Conservation (phyloP, 345 rosid species). For the Clausena lansium region DNA sequence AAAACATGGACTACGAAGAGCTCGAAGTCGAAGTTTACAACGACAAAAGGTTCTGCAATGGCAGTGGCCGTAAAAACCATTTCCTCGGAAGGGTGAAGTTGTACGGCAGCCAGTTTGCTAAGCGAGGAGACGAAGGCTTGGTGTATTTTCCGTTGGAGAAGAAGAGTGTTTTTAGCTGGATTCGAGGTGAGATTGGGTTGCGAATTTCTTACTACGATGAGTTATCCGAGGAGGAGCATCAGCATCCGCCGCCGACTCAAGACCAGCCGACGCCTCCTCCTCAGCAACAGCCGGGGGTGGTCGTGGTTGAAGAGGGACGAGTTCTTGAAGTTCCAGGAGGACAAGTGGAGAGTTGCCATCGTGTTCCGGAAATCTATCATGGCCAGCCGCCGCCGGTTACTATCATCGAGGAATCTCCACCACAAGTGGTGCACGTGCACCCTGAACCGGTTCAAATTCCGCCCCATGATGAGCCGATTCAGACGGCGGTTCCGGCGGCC, state of each 20-base stretch:
- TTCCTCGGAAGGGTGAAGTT: slow-evolving; percentile 88
- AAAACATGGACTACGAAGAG: slow-evolving; percentile 72
- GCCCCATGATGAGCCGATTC: slow-evolving; percentile 15
- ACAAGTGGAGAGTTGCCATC: slow-evolving; percentile 29
- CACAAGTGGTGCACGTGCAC: slow-evolving; percentile 31
- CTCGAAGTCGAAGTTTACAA: slow-evolving; percentile 78
- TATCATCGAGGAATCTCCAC: slow-evolving; percentile 55
- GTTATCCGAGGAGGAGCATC: slow-evolving; percentile 40
- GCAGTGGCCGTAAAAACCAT: slow-evolving; percentile 81
- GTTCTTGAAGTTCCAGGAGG: slow-evolving; percentile 41
- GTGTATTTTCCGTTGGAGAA: slow-evolving; percentile 77
- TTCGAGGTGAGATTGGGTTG: slow-evolving; percentile 84
- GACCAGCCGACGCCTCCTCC: slow-evolving; percentile 23
- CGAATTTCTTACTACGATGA: slow-evolving; percentile 80
- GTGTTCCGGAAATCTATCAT: neutral
- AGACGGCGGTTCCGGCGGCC: slow-evolving; percentile 1
- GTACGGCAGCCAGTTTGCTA: slow-evolving; percentile 74
- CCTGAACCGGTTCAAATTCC: slow-evolving; percentile 31
- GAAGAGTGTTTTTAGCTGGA: slow-evolving; percentile 93
- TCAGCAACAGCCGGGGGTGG: slow-evolving; percentile 27
- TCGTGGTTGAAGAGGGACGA: slow-evolving; percentile 57
- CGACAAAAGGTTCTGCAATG: slow-evolving; percentile 73
- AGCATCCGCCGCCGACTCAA: slow-evolving; percentile 26
- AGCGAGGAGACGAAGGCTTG: slow-evolving; percentile 73
- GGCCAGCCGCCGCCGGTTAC: slow-evolving; percentile 40